Conservation (phyloP, 116 monocot genomes). For the Papilionanthe hybrid region DNA sequence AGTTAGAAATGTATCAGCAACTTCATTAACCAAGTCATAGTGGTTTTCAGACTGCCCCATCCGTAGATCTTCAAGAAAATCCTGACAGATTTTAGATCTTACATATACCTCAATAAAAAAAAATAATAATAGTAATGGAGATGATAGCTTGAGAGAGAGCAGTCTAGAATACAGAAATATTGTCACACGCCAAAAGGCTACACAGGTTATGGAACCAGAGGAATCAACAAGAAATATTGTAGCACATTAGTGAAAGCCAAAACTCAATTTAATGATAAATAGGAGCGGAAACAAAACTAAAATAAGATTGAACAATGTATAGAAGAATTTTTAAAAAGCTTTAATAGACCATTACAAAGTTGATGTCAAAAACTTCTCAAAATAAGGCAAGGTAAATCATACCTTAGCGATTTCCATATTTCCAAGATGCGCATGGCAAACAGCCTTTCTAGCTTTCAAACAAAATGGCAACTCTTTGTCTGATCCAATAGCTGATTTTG, state of each 20-base stretch:
- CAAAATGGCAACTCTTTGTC: constrained; percentile 30
- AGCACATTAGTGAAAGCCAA: not conserved
- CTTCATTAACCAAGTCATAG: constrained; percentile 48
- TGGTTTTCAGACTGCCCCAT: constrained; percentile 31
- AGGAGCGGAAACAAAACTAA: not conserved
- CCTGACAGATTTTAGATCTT: constrained; percentile 23
- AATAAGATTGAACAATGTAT: not conserved
- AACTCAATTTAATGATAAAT: not conserved
- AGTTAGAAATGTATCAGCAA: constrained; percentile 50
- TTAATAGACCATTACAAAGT: not conserved
- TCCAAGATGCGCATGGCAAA: constrained; percentile 80
- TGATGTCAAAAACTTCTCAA: constrained; percentile 2
- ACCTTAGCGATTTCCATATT: constrained; percentile 75
- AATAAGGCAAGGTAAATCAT: not conserved
- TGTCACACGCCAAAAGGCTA: not conserved
- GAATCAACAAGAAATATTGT: not conserved
- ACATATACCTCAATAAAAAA: not conserved
- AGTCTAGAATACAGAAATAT: not conserved
- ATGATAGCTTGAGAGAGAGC: not conserved
- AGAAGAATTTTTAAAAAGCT: not conserved
- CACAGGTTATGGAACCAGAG: not conserved
- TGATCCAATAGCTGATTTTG: constrained; percentile 13
- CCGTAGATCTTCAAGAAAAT: constrained; percentile 37
- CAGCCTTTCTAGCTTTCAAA: constrained; percentile 51
- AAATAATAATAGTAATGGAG: not conserved